These are phyloP conservation scores for Plasmodium gallinaceum DNA, from an alignment of 169 alveolate species.

Conservation along the genomic window DNA sequence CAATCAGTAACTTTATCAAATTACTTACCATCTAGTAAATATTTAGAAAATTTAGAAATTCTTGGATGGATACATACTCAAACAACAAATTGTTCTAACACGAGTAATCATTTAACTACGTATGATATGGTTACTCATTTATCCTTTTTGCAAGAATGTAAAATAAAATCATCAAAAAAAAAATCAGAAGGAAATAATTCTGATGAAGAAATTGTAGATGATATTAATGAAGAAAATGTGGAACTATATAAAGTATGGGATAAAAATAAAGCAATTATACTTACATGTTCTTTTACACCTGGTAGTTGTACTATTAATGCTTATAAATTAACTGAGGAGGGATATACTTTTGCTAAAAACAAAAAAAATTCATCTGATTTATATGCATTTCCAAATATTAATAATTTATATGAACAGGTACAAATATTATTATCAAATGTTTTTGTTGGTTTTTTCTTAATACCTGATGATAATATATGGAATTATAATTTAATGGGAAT, in stretches of 20 bases:
- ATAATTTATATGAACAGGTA: conserved; percentile 89
- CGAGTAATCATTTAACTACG: conserved; percentile 85
- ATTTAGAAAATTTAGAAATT: conserved; percentile 95
- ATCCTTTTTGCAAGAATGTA: conserved; percentile 67
- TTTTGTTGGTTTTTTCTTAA: conserved; percentile 98
- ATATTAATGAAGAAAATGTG: conserved; percentile 2
- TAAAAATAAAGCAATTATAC: conserved; percentile 69
- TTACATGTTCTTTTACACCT: conserved; percentile 96
- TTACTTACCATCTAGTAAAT: conserved; percentile 94
- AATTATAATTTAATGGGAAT: conserved; percentile 98
- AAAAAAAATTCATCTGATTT: conserved; percentile 78
- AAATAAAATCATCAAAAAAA: conserved; percentile 28
- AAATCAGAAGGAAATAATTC: background rate
- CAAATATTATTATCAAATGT: conserved; percentile 97
- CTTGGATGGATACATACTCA: conserved; percentile 99
- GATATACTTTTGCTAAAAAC: conserved; percentile 94
- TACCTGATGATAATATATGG: conserved; percentile 99
- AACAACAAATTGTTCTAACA: conserved; percentile 89
- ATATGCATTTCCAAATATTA: conserved; percentile 71
- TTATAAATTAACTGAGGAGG: conserved; percentile 93
- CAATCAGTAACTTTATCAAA: conserved; percentile 93
- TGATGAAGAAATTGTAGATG: conserved; percentile 14
- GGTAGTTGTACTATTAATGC: conserved; percentile 98
- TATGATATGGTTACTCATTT: conserved; percentile 78
- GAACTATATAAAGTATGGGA: conserved; percentile 63